These are phyloP conservation scores for Drosera spatulata DNA, from an alignment of 179 eudicot species.

Conservation along the genomic window DNA sequence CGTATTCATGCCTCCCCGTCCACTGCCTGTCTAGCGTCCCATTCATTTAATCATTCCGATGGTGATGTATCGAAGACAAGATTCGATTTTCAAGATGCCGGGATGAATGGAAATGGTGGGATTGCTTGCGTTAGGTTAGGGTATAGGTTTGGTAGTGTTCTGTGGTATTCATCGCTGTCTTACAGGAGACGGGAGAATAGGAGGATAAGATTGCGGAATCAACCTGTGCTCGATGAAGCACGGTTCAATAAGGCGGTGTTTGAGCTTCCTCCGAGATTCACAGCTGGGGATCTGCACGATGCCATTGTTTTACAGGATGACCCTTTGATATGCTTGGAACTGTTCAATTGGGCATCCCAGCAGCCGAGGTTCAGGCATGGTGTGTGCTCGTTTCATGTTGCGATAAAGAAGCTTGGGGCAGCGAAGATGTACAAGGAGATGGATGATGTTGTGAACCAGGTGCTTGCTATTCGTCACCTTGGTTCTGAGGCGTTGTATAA, in stretches of 20 bases:
- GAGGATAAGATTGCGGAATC: slow-evolving; percentile 34
- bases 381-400: slow-evolving; percentile 42
- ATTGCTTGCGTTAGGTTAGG: no score
- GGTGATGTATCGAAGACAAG: no score
- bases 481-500: slow-evolving; percentile 65
- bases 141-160: neutral
- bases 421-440: slow-evolving; percentile 64
- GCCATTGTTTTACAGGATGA: slow-evolving; percentile 38
- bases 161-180: slow-evolving; percentile 36
- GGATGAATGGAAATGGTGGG: no score
- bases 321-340: slow-evolving; percentile 64
- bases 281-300: slow-evolving; percentile 48
- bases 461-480: slow-evolving; percentile 46
- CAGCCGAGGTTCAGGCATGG: slow-evolving; percentile 61
- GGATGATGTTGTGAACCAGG: slow-evolving; percentile 64
- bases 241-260: slow-evolving; percentile 35
- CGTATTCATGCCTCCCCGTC: no score
- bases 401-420: slow-evolving; percentile 62
- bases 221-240: slow-evolving; percentile 45
- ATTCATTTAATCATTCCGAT: no score
- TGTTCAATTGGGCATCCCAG: slow-evolving; percentile 62
- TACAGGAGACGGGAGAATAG: slow-evolving; percentile 38
- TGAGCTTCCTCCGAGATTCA: slow-evolving; percentile 67
- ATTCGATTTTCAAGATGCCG: no score
- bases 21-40: no score